These are phyloP conservation scores for Cornus suecica DNA, from an alignment of 148 eudicot species.

Conservation along the genomic window DNA sequence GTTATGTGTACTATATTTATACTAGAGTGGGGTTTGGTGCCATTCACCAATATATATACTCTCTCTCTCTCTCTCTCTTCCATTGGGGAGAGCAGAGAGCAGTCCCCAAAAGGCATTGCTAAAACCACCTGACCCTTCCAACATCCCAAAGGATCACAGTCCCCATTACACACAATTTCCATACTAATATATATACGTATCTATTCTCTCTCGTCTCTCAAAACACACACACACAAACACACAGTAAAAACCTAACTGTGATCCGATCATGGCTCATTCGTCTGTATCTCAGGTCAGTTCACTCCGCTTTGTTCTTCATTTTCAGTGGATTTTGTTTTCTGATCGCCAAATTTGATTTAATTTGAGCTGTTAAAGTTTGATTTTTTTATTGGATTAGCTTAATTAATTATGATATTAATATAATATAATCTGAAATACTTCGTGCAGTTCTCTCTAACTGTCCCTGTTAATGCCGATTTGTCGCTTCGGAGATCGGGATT, in stretches of 20 bases:
- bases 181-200: not conserved
- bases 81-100: not conserved
- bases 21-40: no score
- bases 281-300: conserved; percentile 41
- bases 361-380: conserved; percentile 1
- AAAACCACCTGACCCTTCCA: conserved; percentile 28
- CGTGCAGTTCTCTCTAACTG: conserved; percentile 42
- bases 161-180: not conserved
- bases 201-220: not conserved
- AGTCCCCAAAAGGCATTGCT: not conserved
- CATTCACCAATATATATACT: no score
- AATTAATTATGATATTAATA: not conserved
- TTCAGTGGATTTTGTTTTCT: not conserved
- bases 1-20: no score
- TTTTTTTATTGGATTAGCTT: not conserved
- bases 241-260: not conserved
- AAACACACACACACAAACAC: no score
- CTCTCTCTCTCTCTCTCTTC: no score
- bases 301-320: not conserved
- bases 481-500: conserved; percentile 39
- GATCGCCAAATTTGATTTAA: not conserved
- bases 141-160: conserved; percentile 30
- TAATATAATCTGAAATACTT: not conserved
- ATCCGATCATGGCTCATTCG: conserved; percentile 42
- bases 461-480: conserved; percentile 42